These are phyloP conservation scores for Boletus tomentosulus DNA, from an alignment of 768 basidiomycete genomes.

Conservation along the genomic window DNA sequence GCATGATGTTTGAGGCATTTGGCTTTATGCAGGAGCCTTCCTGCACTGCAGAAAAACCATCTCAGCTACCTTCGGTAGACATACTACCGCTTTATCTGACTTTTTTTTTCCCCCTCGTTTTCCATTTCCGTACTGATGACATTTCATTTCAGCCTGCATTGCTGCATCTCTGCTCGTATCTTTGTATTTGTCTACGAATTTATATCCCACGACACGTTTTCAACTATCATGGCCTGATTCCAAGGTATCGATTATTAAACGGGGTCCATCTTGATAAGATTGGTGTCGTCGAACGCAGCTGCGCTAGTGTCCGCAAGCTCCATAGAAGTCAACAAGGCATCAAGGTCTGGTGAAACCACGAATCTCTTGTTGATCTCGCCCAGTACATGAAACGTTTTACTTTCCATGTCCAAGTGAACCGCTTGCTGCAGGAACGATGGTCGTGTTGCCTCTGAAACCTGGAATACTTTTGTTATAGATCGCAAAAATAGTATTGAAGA, in stretches of 20 bases:
- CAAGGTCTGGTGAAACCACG: conserved; percentile 79
- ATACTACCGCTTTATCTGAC: conserved; percentile 46
- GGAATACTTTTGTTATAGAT: conserved; percentile 23
- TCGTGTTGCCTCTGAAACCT: conserved; percentile 77
- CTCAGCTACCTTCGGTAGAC: conserved; percentile 87
- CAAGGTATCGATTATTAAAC: neutral
- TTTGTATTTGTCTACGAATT: neutral
- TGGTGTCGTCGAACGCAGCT: conserved; percentile 39
- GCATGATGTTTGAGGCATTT: conserved; percentile 92
- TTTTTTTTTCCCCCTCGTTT: conserved; percentile 4
- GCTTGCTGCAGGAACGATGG: conserved; percentile 89
- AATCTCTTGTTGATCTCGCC: conserved; percentile 89
- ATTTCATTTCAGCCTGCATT: conserved; percentile 17
- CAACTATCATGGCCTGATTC: too few species aligned
- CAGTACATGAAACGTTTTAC: conserved; percentile 62
- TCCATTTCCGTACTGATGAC: conserved; percentile 5
- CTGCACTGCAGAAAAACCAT: conserved; percentile 78
- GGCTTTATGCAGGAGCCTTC: conserved; percentile 70
- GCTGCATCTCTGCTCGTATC: neutral
- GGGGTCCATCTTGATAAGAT: conserved; percentile 53
- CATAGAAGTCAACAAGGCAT: conserved; percentile 65
- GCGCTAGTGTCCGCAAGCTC: conserved; percentile 43
- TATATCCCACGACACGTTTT: too few species aligned
- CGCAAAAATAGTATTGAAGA: neutral
- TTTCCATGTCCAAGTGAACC: conserved; percentile 59